Conservation (phyloP, 2,329 filamentous ascomycete species). For the Verticillium klebahnii region DNA sequence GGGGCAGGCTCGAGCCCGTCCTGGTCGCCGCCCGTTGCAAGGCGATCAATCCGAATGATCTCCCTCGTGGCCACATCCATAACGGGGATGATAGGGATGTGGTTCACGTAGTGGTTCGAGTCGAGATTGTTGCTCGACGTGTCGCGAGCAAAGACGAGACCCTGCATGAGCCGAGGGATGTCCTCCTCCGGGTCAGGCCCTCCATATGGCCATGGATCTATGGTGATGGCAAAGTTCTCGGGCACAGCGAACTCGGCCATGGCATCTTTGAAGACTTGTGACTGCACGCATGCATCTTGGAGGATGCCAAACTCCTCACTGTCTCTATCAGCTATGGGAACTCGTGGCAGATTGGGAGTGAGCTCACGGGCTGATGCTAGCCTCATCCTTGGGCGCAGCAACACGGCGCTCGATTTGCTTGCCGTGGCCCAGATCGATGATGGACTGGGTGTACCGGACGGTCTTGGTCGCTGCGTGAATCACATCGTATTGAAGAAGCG, state of each 20-base stretch:
- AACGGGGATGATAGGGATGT: slow-evolving; percentile 54
- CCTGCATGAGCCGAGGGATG: slow-evolving; percentile 41
- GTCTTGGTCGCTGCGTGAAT: slow-evolving; percentile 22
- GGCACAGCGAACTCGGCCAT: slow-evolving; percentile 42
- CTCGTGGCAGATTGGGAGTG: not conserved
- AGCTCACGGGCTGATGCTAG: slow-evolving; percentile 29
- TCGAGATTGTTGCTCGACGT: slow-evolving; percentile 40
- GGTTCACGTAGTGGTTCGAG: slow-evolving; percentile 59
- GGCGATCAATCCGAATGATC: slow-evolving; percentile 52
- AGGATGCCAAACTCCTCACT: slow-evolving; percentile 36
- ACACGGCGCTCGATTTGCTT: slow-evolving; percentile 21
- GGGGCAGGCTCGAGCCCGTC: slow-evolving; percentile 37
- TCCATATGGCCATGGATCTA: slow-evolving; percentile 65
- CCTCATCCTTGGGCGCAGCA: slow-evolving; percentile 25
- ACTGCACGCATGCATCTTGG: slow-evolving; percentile 33
- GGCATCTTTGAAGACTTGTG: slow-evolving; percentile 40
- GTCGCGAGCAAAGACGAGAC: slow-evolving; percentile 43
- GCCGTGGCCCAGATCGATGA: slow-evolving; percentile 31
- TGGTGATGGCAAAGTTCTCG: slow-evolving; percentile 35
- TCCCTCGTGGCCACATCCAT: slow-evolving; percentile 53
- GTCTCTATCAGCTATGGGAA: not conserved
- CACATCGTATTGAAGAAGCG: slow-evolving; percentile 40
- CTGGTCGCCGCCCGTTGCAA: slow-evolving; percentile 41
- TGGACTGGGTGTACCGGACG: slow-evolving; percentile 26
- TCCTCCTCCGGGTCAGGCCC: slow-evolving; percentile 33